Percentiles rank a stretch among this genome's conserved stretches.
Conservation (phyloP, 78 protist species). For the Dictyostelium brefeldianum region DNA sequence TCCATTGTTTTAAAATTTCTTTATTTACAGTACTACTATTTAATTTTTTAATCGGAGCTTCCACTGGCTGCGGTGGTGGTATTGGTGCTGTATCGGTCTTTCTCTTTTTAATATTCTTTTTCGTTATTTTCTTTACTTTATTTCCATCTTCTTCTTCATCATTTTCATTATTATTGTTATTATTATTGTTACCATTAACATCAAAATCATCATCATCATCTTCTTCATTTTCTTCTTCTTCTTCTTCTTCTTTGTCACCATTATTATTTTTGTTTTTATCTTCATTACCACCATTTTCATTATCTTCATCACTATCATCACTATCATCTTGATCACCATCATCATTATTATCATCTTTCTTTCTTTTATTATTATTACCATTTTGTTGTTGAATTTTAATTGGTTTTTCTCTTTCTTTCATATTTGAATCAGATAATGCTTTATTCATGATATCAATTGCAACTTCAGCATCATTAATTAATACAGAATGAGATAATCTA, state of each 20-base stretch:
- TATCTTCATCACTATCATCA: neutral
- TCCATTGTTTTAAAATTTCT: no score
- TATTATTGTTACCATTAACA: neutral
- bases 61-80: no score
- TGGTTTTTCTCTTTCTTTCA: constrained; percentile 14
- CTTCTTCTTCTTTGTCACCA: neutral
- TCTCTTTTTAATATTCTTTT: no score
- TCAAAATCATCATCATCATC: constrained; percentile 1
- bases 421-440: neutral
- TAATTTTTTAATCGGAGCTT: no score
- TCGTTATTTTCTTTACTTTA: no score
- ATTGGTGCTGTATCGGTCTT: no score
- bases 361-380: neutral
- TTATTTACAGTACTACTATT: no score
- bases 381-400: neutral
- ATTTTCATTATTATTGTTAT: neutral
- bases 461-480: constrained; percentile 50
- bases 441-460: constrained; percentile 73
- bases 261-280: neutral
- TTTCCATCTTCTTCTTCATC: no score
- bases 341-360: neutral
- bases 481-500: constrained; percentile 76
- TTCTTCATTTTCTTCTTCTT: constrained; percentile 18
- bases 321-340: neutral
- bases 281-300: neutral